Evolutionary conservation across 1,139 yeast genomes (phyloP), one percentile per base, ranked within the genome.

Genomic region (Eremothecium sinecaudum): DNA sequence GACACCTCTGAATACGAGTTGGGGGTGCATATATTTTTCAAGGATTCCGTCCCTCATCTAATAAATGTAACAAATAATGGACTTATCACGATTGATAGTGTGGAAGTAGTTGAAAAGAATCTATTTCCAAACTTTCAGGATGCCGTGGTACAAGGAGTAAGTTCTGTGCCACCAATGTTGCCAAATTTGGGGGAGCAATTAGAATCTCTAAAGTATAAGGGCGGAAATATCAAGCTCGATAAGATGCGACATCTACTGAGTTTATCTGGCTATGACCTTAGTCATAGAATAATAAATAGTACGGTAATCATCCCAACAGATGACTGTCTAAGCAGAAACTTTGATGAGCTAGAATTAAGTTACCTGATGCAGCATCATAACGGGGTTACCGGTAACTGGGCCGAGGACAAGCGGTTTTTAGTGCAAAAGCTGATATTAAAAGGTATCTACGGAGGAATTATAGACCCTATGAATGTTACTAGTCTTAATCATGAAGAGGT

Each of bases 141-240:
- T 44, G 79, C 94, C 0, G 73, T 73, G 18, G 75, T 87, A 5
- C 93, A 83, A 41, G 90, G 84, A 0, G 64, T 83, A 2, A 79
- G 78, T 41, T 50, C 61, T 6, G 50, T 77, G 5, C 72, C 75
- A 27, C 63, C 63, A 2, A 42, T 63, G 2, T 35, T 71, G 19
- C 67, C 79, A 21, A 12, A 19, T 19, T 19, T 19, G 21, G 21
- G 21, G 9, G 21, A 8, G 10, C 9, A 19, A 19, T n/a, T n/a
- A n/a, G n/a, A n/a, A n/a, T n/a, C n/a, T n/a, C n/a, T n/a, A n/a
- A n/a, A n/a, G n/a, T n/a, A n/a, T n/a, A n/a, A n/a, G n/a, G n/a
- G n/a, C n/a, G n/a, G n/a, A n/a, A n/a, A n/a, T n/a, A n/a, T n/a
- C n/a, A n/a, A n/a, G n/a, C n/a, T n/a, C n/a, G n/a, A n/a, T n/a